Conservation (phyloP, 2,329 filamentous ascomycete species). For the Clarireedia hainanense region DNA sequence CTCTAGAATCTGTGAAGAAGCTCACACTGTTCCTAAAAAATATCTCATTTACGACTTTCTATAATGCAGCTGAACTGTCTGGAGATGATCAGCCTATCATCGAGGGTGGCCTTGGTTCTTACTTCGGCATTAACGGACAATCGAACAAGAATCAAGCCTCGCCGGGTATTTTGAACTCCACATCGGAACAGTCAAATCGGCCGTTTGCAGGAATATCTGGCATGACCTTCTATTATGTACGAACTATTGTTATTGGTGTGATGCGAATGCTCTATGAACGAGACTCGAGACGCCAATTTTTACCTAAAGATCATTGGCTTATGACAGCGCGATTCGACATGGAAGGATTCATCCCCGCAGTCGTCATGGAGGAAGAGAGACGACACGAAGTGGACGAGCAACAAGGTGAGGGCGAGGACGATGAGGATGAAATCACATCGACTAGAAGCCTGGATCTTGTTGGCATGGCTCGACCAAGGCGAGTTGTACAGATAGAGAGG, state of each 20-base stretch:
- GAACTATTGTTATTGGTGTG: constrained; percentile 69
- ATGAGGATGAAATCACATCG: constrained; percentile 31
- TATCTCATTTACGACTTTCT: constrained; percentile 81
- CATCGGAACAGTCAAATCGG: constrained; percentile 14
- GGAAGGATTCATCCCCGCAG: constrained; percentile 76
- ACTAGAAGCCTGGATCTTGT: constrained; percentile 35
- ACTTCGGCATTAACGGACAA: constrained; percentile 32
- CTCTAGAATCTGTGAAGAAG: constrained; percentile 60
- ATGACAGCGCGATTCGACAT: constrained; percentile 87
- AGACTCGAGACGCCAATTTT: constrained; percentile 79
- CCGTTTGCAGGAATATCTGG: constrained; percentile 57
- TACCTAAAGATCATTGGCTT: constrained; percentile 82
- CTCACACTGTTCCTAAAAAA: constrained; percentile 85
- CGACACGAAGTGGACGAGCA: constrained; percentile 60
- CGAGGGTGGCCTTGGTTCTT: constrained; percentile 37
- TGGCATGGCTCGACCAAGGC: constrained; percentile 53
- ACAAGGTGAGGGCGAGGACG: constrained; percentile 40
- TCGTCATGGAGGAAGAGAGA: constrained; percentile 80
- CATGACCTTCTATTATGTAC: constrained; percentile 70
- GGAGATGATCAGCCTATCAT: constrained; percentile 32
- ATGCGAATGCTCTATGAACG: constrained; percentile 86
- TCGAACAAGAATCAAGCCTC: constrained; percentile 13
- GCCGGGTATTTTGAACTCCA: not conserved
- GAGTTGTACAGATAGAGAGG: constrained; percentile 53
- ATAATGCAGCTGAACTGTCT: constrained; percentile 62